phyloP scores from a whole-genome alignment of 495 filamentous ascomycete species.

The Geopyxis carbonaria region DNA sequence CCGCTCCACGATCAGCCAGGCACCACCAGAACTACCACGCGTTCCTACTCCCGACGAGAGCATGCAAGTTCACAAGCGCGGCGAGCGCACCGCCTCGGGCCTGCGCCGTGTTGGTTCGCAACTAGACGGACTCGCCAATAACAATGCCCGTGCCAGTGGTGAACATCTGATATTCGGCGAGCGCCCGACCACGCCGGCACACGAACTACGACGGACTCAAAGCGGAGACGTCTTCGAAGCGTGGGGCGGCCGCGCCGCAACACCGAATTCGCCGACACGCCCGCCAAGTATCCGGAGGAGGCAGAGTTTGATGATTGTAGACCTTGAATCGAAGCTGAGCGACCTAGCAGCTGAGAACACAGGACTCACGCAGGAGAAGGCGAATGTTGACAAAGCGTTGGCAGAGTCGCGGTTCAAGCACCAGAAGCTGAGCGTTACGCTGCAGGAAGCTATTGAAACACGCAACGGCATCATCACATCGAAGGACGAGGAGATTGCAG shows the following conservation, averaged over 20 bases:
- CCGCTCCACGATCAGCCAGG: background rate
- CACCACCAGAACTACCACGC: background rate
- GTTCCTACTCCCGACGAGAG: conserved; percentile 6
- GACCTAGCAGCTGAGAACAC: conserved; percentile 20
- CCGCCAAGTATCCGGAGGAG: conserved; percentile 89
- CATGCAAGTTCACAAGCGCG: conserved; percentile 23
- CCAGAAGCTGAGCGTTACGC: conserved; percentile 7
- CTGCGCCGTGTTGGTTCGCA: conserved; percentile 19
- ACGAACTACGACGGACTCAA: conserved; percentile 21
- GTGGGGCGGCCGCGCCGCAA: conserved; percentile 80
- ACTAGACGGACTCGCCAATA: conserved; percentile 5
- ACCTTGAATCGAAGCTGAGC: conserved; percentile 39
- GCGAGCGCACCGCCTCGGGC: conserved; percentile 15
- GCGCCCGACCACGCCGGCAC: conserved; percentile 1
- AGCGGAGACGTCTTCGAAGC: conserved; percentile 57
- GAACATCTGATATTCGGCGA: conserved; percentile 24
- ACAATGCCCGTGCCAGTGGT: conserved; percentile 11
- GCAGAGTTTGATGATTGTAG: conserved; percentile 89
- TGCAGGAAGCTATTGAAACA: conserved; percentile 13
- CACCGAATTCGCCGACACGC: conserved; percentile 82
- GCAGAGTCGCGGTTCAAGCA: conserved; percentile 11
- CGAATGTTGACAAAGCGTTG: conserved; percentile 21
- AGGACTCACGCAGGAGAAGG: conserved; percentile 19
- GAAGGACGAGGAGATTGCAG: conserved; percentile 63
- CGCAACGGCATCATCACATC: conserved; percentile 30